A percentile compares a stretch with the other conserved stretches of the same genome.
phyloP scores from a whole-genome alignment of 192 early-diverging fungal genomes.

The Coemansia sp. region DNA sequence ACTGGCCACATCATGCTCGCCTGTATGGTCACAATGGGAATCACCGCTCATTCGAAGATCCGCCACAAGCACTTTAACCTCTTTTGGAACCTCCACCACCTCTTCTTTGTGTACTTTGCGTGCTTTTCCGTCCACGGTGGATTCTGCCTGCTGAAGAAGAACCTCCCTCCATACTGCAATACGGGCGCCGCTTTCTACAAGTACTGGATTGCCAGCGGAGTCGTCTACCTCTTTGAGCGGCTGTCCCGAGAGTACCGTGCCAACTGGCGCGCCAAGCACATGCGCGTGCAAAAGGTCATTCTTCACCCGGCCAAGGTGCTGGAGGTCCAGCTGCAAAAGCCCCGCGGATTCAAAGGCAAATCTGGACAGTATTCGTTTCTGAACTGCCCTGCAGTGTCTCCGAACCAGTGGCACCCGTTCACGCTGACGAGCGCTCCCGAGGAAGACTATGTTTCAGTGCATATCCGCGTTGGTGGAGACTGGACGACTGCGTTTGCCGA shows the following conservation, averaged over 20 bases:
- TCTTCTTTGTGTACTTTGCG: slow-evolving; percentile 84
- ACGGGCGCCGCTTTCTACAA: slow-evolving; percentile 80
- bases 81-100: slow-evolving; percentile 87
- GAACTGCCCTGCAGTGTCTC: slow-evolving; percentile 70
- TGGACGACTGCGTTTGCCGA: slow-evolving; percentile 70
- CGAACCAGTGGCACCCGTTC: slow-evolving; percentile 82
- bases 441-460: slow-evolving; percentile 72
- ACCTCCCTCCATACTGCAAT: slow-evolving; percentile 63
- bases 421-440: slow-evolving; percentile 80
- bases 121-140: slow-evolving; percentile 77
- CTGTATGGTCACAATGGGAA: slow-evolving; percentile 75
- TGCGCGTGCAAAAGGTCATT: slow-evolving; percentile 77
- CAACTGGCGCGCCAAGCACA: slow-evolving; percentile 54
- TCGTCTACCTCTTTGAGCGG: slow-evolving; percentile 72
- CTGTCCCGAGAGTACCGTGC: slow-evolving; percentile 71
- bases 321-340: slow-evolving; percentile 77
- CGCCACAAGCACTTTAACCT: slow-evolving; percentile 59
- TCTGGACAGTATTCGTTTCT: slow-evolving; percentile 83
- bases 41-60: slow-evolving; percentile 64
- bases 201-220: slow-evolving; percentile 68
- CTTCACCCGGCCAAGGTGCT: slow-evolving; percentile 80
- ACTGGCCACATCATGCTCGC: slow-evolving; percentile 78
- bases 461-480: slow-evolving; percentile 76
- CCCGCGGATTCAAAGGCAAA: slow-evolving; percentile 55
- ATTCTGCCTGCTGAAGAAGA: slow-evolving; percentile 80